These are phyloP conservation scores for Sclerotinia borealis DNA, from an alignment of 2,329 filamentous ascomycete species.

Conservation along the genomic window DNA sequence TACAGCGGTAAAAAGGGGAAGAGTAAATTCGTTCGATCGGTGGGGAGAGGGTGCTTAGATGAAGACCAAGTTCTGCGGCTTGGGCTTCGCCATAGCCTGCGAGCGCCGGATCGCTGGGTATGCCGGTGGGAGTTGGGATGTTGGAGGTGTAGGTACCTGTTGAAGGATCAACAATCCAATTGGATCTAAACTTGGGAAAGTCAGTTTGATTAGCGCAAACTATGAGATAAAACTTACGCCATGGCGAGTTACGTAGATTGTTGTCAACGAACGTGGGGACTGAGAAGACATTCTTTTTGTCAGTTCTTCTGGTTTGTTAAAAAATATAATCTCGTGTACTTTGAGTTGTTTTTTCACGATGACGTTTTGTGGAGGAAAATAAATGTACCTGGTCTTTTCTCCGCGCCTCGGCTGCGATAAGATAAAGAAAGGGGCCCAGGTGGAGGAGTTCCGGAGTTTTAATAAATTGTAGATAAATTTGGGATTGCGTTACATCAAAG, in stretches of 20 bases:
- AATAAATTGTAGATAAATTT: not conserved
- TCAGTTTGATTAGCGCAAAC: constrained; percentile 17
- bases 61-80: constrained; percentile 65
- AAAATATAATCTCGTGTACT: constrained; percentile 34
- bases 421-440: not conserved
- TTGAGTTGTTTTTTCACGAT: constrained; percentile 5
- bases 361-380: constrained; percentile 3
- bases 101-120: constrained; percentile 80
- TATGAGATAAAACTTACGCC: constrained; percentile 50
- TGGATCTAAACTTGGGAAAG: constrained; percentile 69
- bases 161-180: constrained; percentile 76
- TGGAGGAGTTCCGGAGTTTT: constrained; percentile 22
- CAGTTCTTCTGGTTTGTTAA: not conserved
- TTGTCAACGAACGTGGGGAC: constrained; percentile 8
- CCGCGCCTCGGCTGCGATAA: constrained; percentile 11
- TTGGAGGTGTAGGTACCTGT: constrained; percentile 72
- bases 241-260: constrained; percentile 69
- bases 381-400: not conserved
- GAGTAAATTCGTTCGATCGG: constrained; percentile 73
- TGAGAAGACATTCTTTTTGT: constrained; percentile 1
- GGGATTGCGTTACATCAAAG: not conserved
- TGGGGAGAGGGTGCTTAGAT: constrained; percentile 57
- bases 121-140: constrained; percentile 77
- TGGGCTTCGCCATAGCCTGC: constrained; percentile 83
- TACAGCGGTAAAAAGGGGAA: constrained; percentile 79